These are phyloP conservation scores for Cryptococcus hybrid DNA, from an alignment of 1,284 basidiomycete genomes.

Conservation along the genomic window DNA sequence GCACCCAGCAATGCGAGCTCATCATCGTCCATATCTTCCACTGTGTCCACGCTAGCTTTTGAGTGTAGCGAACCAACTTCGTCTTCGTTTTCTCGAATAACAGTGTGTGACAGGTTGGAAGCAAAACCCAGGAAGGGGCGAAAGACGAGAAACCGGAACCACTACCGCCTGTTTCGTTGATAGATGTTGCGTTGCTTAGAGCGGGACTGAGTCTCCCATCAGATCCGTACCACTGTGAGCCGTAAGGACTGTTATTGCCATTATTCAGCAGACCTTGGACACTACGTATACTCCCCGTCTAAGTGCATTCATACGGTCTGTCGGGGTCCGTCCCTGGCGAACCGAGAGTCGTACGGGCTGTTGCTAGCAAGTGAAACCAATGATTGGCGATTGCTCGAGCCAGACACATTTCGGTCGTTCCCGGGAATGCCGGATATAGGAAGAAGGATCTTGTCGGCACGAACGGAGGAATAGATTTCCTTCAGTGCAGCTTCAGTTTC, in stretches of 20 bases:
- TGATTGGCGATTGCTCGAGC: constrained; percentile 28
- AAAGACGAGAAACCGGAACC: constrained; percentile 43
- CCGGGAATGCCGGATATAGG: constrained; percentile 56
- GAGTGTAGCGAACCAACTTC: constrained; percentile 66
- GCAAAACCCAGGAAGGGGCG: constrained; percentile 88
- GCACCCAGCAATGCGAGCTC: constrained; percentile 91
- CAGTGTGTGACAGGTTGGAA: constrained; percentile 90
- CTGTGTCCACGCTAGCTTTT: constrained; percentile 58
- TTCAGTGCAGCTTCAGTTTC: constrained; percentile 84
- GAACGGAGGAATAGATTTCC: constrained; percentile 93
- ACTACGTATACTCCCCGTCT: constrained; percentile 85
- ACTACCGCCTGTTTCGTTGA: constrained; percentile 63
- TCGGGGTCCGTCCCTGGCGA: constrained; percentile 26
- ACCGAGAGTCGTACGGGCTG: constrained; percentile 14
- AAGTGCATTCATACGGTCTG: constrained; percentile 62
- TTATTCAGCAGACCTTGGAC: constrained; percentile 66
- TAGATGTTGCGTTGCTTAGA: constrained; percentile 79
- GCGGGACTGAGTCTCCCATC: constrained; percentile 85
- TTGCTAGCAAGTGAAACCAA: constrained; percentile 24
- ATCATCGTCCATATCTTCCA: constrained; percentile 74
- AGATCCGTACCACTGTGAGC: constrained; percentile 43
- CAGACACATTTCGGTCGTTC: constrained; percentile 47
- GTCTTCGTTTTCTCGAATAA: constrained; percentile 94
- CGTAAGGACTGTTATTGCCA: constrained; percentile 20
- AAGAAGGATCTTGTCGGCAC: constrained; percentile 85